These are phyloP conservation scores for Brassica napus DNA, from an alignment of 345 rosid species.

Conservation along the genomic window DNA sequence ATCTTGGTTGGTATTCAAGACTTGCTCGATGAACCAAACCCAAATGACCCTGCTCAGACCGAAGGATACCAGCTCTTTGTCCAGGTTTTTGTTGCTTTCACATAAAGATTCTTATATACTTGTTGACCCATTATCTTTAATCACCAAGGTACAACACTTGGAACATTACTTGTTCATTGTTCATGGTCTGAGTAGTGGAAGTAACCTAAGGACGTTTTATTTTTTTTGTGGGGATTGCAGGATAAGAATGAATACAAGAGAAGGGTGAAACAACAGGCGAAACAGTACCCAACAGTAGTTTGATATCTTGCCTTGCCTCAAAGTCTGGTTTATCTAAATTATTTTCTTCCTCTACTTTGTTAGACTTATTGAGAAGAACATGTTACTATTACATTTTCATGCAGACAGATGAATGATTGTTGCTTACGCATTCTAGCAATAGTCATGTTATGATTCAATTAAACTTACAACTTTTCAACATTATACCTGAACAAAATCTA, in stretches of 20 bases:
- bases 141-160: background rate
- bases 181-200: background rate
- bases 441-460: background rate
- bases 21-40: slow-evolving; percentile 27
- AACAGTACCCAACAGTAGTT: slow-evolving; percentile 16
- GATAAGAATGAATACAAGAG: slow-evolving; percentile 19
- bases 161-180: background rate
- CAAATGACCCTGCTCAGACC: slow-evolving; percentile 20
- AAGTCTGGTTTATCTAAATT: background rate
- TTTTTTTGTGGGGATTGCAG: background rate
- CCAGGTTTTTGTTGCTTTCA: background rate
- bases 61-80: slow-evolving; percentile 30
- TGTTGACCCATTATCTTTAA: background rate
- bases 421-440: background rate
- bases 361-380: background rate
- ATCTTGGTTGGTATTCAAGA: slow-evolving; percentile 28
- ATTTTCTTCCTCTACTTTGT: background rate
- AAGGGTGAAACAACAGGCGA: slow-evolving; percentile 18
- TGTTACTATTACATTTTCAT: background rate
- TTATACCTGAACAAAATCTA: background rate
- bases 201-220: background rate
- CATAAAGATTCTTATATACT: background rate
- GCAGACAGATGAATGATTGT: background rate
- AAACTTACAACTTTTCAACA: no score
- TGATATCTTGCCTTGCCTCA: background rate